Percentiles rank a stretch among this genome's conserved stretches.
These are phyloP conservation scores for Monilinia fructicola DNA, from an alignment of 2,329 filamentous ascomycete genomes.

Conservation along the genomic window DNA sequence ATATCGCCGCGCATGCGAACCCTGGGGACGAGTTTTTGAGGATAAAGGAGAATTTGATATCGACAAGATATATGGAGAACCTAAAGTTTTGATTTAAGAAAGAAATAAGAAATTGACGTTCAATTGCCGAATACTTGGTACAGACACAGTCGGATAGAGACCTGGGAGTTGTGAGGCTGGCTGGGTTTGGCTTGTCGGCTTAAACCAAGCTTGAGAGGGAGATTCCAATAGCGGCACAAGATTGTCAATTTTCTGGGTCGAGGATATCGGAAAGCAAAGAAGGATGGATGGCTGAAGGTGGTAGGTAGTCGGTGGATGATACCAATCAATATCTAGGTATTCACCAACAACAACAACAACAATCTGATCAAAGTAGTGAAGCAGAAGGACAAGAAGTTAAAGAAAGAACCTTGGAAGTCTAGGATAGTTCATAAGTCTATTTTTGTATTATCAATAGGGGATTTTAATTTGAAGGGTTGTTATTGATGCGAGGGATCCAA, in stretches of 20 bases:
- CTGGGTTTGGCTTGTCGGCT: neutral
- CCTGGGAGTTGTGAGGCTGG: slow-evolving; percentile 6
- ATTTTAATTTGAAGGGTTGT: too few species aligned
- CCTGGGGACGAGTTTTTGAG: neutral
- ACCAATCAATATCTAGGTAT: too few species aligned
- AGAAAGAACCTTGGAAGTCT: slow-evolving; percentile 14
- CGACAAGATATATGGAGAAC: slow-evolving; percentile 3
- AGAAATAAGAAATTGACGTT: neutral
- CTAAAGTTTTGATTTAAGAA: neutral
- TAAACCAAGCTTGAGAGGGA: slow-evolving; percentile 13
- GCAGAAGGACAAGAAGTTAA: neutral
- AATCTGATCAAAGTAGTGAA: slow-evolving; percentile 3
- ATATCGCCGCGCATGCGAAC: slow-evolving; percentile 18
- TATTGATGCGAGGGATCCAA: too few species aligned
- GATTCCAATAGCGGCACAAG: neutral
- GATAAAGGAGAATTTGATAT: neutral
- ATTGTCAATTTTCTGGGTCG: slow-evolving; percentile 14
- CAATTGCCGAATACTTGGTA: slow-evolving; percentile 14
- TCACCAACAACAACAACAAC: too few species aligned
- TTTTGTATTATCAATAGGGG: neutral
- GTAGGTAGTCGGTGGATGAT: too few species aligned
- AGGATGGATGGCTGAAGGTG: too few species aligned
- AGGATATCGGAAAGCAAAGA: neutral
- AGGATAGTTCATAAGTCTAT: slow-evolving; percentile 6
- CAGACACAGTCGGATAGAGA: slow-evolving; percentile 5